These are phyloP conservation scores for Fusarium lyarnte DNA, from an alignment of 2,329 filamentous ascomycete species.

Conservation along the genomic window DNA sequence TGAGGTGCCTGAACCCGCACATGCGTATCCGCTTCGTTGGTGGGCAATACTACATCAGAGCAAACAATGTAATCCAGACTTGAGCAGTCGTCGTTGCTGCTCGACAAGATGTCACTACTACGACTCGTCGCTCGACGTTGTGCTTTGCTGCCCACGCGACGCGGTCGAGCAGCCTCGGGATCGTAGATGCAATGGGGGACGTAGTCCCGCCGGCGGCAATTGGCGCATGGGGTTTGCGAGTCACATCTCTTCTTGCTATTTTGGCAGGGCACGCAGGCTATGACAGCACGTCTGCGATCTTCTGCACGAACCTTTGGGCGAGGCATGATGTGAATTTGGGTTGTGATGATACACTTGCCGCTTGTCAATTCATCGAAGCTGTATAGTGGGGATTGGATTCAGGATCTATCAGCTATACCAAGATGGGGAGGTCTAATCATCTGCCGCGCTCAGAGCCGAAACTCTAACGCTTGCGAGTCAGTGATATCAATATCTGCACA, in stretches of 20 bases:
- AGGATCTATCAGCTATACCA: not conserved
- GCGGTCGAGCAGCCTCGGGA: not conserved
- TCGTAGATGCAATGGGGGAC: not conserved
- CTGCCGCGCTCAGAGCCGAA: not conserved
- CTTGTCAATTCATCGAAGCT: not conserved
- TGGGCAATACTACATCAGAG: not conserved
- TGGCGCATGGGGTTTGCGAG: not conserved
- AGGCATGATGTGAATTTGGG: not conserved
- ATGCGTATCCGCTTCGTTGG: fast-evolving
- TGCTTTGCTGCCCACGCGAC: not conserved
- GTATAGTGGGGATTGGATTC: not conserved
- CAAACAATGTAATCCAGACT: not conserved
- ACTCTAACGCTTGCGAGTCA: not conserved
- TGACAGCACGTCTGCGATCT: not conserved
- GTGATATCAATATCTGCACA: not conserved
- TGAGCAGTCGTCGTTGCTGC: not conserved
- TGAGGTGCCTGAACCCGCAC: not conserved
- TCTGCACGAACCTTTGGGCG: not conserved
- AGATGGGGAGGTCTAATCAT: not conserved
- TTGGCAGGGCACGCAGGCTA: not conserved
- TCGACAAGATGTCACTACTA: not conserved
- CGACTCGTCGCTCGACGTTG: not conserved
- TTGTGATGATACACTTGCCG: not conserved
- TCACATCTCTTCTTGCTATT: slow-evolving; percentile 3
- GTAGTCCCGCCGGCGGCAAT: not conserved